phyloP scores from a whole-genome alignment of 345 rosid genomes.

The Corymbia maculata region DNA sequence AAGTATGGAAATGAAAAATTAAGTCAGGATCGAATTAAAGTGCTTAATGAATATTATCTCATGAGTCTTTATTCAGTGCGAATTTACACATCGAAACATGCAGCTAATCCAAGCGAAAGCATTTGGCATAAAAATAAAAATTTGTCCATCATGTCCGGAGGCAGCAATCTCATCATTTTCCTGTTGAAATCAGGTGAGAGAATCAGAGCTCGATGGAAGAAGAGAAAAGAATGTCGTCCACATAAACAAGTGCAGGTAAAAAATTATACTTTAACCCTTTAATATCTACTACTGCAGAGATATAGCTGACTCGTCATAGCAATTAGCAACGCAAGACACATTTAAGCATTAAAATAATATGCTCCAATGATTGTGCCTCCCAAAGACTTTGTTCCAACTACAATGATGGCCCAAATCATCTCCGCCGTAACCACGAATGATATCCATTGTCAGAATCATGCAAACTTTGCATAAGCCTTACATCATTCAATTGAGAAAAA shows the following conservation, averaged over 20 bases:
- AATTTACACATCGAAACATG: neutral
- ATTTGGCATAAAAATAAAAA: neutral
- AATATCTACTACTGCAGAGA: neutral
- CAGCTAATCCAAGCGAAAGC: neutral
- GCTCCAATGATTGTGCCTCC: constrained; percentile 29
- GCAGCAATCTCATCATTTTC: neutral
- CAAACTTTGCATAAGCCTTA: constrained; percentile 4
- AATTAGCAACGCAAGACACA: constrained; percentile 3
- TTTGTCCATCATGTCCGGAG: neutral
- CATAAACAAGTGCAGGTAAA: constrained; percentile 88
- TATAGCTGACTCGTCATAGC: neutral
- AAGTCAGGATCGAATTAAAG: neutral
- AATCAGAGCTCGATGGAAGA: constrained; percentile 65
- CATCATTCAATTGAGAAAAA: neutral
- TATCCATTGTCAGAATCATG: constrained; percentile 3
- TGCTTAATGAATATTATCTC: neutral
- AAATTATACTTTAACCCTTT: constrained; percentile 5
- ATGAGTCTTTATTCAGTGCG: neutral
- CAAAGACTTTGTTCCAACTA: constrained; percentile 5
- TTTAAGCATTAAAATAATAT: neutral
- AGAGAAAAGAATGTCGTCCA: constrained; percentile 74
- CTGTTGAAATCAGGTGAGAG: constrained; percentile 41
- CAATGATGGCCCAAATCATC: constrained; percentile 10
- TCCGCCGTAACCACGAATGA: constrained; percentile 1
- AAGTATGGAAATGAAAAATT: neutral